Evolutionary conservation across 768 basidiomycete genomes (phyloP), one percentile per base, ranked within the genome.

Genomic region (Ramaria rubella): DNA sequence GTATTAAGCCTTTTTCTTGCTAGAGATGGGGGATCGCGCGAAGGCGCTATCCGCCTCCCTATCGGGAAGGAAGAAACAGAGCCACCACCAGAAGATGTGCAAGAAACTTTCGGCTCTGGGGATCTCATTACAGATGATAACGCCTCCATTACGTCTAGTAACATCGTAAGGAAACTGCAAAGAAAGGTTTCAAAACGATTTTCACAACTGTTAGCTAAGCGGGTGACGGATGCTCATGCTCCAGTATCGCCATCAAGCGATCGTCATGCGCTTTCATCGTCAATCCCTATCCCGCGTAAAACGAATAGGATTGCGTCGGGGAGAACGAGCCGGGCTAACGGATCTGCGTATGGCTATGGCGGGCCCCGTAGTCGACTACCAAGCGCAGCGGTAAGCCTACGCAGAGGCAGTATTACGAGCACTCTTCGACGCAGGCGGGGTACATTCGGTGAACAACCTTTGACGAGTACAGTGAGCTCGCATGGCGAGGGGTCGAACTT

Each of bases 1-100:
- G 61, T 96, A 52, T 76, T 98, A 30, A 85, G 86, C 0, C 83
- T 91, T 61, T 96, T 97, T 77, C 82, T 99, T 42, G 88, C 84
- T 17, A 85, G 78, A 57, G 94, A 99, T 67, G 96, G 92, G 53
- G 94, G 95, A 9, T 88, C 93, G 15, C 80, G 90, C 53, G 81
- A 88, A 62, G 88, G 91, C 4, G 82, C 86, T 0, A 96, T 99
- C 58, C 85, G 81, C 14, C 81, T 99, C 11, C 77, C 83, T 3
- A 77, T 78, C 0, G 95, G 97, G 70, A 97, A 98, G 69, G 65
- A 67, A 49, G 33, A 46, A 24, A 45, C 46, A 46, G 55, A 48
- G 55, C 60, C 21, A 17, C 34, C 40, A 15, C 15, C n/a, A 23
- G 52, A 53, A 44, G 65, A 67, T 15, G 73, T 77, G 34, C 72